Conservation (phyloP, 805 yeast genomes). For the Candida dendrica region DNA sequence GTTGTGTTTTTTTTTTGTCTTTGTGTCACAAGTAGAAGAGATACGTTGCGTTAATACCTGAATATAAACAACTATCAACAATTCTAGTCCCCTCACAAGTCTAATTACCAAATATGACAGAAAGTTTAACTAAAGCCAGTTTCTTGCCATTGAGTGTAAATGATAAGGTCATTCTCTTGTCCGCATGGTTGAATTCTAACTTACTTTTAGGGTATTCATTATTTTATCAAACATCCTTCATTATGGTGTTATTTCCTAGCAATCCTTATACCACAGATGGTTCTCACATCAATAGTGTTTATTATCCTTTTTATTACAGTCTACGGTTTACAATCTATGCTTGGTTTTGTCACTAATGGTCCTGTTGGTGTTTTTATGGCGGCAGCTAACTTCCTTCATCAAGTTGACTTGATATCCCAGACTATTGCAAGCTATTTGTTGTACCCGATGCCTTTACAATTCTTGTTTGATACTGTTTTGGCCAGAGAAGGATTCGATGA, state of each 20-base stretch:
- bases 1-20: too few species aligned
- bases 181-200: too few species aligned
- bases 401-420: constrained; percentile 33
- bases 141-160: neutral
- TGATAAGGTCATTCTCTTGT: too few species aligned
- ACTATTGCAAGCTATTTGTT: constrained; percentile 34
- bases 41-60: too few species aligned
- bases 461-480: constrained; percentile 41
- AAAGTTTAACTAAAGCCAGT: neutral
- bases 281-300: constrained; percentile 31
- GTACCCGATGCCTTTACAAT: constrained; percentile 40
- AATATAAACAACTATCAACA: too few species aligned
- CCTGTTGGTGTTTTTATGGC: constrained; percentile 44
- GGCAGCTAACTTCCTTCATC: constrained; percentile 36
- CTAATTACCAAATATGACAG: neutral
- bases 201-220: constrained; percentile 28
- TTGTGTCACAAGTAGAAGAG: too few species aligned
- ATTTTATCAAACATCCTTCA: constrained; percentile 32
- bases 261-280: constrained; percentile 37
- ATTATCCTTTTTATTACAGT: constrained; percentile 27
- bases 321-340: constrained; percentile 29
- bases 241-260: constrained; percentile 41
- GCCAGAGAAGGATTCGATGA: constrained; percentile 38
- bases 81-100: too few species aligned
- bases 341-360: constrained; percentile 37